These are phyloP conservation scores for Linderniella brevidens DNA, from an alignment of 257 asterid species.

Conservation along the genomic window DNA sequence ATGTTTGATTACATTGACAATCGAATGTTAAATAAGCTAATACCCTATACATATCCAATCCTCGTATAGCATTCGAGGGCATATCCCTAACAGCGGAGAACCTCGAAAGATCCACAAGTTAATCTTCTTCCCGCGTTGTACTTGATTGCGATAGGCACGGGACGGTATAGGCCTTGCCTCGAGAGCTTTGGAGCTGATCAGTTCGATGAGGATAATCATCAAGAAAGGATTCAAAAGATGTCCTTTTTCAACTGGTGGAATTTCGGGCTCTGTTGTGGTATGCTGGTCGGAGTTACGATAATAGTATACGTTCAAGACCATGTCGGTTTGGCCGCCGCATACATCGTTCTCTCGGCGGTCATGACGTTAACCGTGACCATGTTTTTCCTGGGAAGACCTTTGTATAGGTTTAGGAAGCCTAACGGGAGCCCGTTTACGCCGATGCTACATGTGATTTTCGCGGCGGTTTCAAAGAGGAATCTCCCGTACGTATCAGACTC, in stretches of 20 bases:
- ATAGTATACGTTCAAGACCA: slow-evolving; percentile 55
- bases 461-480: slow-evolving; percentile 51
- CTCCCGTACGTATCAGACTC: slow-evolving; percentile 27
- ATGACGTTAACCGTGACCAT: slow-evolving; percentile 31
- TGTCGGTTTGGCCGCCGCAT: slow-evolving; percentile 65
- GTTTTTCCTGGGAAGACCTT: slow-evolving; percentile 40
- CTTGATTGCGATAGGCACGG: slow-evolving; percentile 69
- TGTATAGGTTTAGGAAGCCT: slow-evolving; percentile 42
- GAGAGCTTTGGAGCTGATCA: slow-evolving; percentile 98
- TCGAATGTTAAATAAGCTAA: no score
- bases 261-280: slow-evolving; percentile 55
- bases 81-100: no score
- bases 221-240: slow-evolving; percentile 49
- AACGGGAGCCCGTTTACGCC: slow-evolving; percentile 69
- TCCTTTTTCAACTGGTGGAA: slow-evolving; percentile 97
- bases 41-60: no score
- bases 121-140: slow-evolving; percentile 60
- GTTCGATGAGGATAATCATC: slow-evolving; percentile 68
- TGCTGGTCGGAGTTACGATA: slow-evolving; percentile 48
- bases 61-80: no score
- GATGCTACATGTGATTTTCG: slow-evolving; percentile 44
- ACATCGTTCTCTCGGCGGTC: slow-evolving; percentile 34
- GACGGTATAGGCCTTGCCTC: slow-evolving; percentile 78
- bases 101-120: slow-evolving; percentile 34
- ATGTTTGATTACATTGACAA: no score